Evolutionary conservation across 176 grass and related monocot species (phyloP).

Genomic region (Aechmea fasciata): DNA sequence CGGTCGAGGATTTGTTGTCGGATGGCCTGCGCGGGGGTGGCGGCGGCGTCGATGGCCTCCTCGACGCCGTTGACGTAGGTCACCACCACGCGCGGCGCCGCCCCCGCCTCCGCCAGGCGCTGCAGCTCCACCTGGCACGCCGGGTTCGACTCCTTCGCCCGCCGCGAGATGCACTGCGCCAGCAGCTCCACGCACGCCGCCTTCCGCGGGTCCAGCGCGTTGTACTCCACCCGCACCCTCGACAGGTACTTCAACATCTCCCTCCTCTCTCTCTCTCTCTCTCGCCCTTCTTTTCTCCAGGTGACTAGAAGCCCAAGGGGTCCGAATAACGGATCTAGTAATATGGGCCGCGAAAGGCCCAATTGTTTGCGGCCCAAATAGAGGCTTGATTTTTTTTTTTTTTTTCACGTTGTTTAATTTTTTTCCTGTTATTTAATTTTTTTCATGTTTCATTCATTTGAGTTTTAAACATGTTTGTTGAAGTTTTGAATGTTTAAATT

Average conservation of each 20-base stretch:
- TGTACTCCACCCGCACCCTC: constrained; percentile 85
- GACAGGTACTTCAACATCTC: constrained; percentile 84
- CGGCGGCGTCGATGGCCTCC: constrained; percentile 53
- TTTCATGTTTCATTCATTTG: no score
- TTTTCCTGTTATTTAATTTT: no score
- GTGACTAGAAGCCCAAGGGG: background rate
- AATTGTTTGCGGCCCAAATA: no score
- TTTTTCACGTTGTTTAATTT: no score
- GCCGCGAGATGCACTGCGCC: constrained; percentile 84
- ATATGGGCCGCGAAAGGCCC: no score
- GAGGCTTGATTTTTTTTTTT: no score
- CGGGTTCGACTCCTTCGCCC: constrained; percentile 93
- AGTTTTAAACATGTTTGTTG: no score
- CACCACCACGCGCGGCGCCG: constrained; percentile 48
- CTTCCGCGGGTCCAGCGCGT: constrained; percentile 78
- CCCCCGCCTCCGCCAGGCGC: constrained; percentile 36
- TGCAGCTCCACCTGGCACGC: constrained; percentile 90
- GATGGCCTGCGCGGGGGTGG: constrained; percentile 59
- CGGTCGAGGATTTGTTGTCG: constrained; percentile 65
- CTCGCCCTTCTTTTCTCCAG: background rate
- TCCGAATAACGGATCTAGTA: background rate
- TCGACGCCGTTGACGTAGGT: constrained; percentile 75
- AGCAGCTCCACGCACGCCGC: constrained; percentile 82
- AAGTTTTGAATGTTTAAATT: no score
- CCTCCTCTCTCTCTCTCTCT: background rate